Percentiles rank a stretch among this genome's conserved stretches.
These are phyloP conservation scores for Talaromyces pinophilus DNA, from an alignment of 2,329 filamentous ascomycete genomes.

Conservation along the genomic window DNA sequence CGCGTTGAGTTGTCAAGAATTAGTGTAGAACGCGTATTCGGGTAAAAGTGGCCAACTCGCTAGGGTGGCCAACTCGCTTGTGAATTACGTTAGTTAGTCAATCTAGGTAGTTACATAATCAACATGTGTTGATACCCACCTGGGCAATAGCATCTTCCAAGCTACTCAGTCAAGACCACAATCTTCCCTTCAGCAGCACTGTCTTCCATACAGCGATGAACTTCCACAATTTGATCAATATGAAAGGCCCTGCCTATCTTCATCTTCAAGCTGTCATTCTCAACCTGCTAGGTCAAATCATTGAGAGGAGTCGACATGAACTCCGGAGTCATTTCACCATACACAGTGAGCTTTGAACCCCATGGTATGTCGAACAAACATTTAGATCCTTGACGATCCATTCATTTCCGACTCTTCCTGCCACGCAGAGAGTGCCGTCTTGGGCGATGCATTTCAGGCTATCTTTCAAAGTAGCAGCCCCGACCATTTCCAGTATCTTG, in stretches of 20 bases:
- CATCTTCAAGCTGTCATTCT: background rate
- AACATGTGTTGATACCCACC: background rate
- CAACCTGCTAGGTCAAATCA: background rate
- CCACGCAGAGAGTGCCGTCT: background rate
- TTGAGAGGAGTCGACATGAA: background rate
- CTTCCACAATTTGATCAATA: constrained; percentile 37
- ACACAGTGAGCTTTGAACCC: background rate
- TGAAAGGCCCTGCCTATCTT: background rate
- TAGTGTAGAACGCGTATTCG: too few relatives aligned
- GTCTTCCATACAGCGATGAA: background rate
- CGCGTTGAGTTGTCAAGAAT: too few relatives aligned
- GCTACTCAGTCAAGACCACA: background rate
- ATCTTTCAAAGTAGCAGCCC: background rate
- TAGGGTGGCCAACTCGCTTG: too few relatives aligned
- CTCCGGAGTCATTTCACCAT: background rate
- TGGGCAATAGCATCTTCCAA: background rate
- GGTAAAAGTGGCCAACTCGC: too few relatives aligned
- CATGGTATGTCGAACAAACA: background rate
- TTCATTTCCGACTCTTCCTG: background rate
- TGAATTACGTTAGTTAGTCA: too few relatives aligned
- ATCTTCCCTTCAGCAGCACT: background rate
- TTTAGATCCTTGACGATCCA: background rate
- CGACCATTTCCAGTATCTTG: background rate
- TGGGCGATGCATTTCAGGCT: background rate
- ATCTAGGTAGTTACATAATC: background rate